Evolutionary conservation across 805 yeast genomes (phyloP).

Genomic region (Wickerhamomyces alni): DNA sequence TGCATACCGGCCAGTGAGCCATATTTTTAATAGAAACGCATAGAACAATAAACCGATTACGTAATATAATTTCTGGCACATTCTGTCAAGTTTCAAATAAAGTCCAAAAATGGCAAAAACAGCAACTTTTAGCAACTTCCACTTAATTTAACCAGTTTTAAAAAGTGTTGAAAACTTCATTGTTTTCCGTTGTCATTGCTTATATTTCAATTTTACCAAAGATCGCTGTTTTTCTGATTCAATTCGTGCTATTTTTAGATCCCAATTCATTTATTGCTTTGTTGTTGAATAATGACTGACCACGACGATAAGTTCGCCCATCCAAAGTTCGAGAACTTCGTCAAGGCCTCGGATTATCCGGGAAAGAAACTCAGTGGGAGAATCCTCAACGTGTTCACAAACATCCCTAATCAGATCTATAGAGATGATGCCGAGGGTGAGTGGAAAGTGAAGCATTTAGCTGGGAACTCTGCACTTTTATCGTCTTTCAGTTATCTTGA

Average conservation of each 20-base stretch:
- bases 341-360: conserved; percentile 20
- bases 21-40: neutral
- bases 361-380: conserved; percentile 41
- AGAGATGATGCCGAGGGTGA: conserved; percentile 31
- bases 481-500: conserved; percentile 64
- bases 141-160: too few species aligned
- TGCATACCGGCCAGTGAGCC: neutral
- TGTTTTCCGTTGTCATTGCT: too few species aligned
- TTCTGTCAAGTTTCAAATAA: too few species aligned
- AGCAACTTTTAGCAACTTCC: too few species aligned
- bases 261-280: too few species aligned
- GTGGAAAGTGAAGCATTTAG: conserved; percentile 50
- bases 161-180: too few species aligned
- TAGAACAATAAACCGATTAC: too few species aligned
- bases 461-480: conserved; percentile 83
- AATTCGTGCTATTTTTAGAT: too few species aligned
- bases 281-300: neutral
- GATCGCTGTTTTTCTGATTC: too few species aligned
- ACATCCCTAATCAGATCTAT: conserved; percentile 57
- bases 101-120: too few species aligned
- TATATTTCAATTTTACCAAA: too few species aligned
- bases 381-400: conserved; percentile 60
- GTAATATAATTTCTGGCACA: too few species aligned
- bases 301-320: conserved; percentile 4
- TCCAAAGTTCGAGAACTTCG: conserved; percentile 13